A percentile compares a stretch with the other conserved stretches of the same genome.
phyloP scores from a whole-genome alignment of 306 rosid genomes.

The Dryas drummondii region DNA sequence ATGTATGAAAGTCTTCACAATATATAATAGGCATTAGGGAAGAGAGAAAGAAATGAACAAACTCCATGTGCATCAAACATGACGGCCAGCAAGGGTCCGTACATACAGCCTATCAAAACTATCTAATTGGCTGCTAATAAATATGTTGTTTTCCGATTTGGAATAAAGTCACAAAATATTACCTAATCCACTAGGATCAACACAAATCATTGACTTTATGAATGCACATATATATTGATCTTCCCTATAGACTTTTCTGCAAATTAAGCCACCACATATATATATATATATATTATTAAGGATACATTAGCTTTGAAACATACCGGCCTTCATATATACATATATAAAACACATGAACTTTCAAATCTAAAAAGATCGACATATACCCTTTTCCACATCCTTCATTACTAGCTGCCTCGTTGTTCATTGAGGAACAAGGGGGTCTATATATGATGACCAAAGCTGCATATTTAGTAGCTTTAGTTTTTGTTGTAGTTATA shows the following conservation, averaged over 20 bases:
- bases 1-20: not conserved
- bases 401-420: not conserved
- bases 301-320: no score
- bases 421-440: no score
- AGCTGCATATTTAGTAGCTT: conserved; percentile 4
- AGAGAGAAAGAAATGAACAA: not conserved
- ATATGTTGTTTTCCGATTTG: not conserved
- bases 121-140: not conserved
- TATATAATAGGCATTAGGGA: not conserved
- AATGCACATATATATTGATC: not conserved
- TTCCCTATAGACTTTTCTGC: not conserved
- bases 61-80: not conserved
- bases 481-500: not conserved
- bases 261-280: no score
- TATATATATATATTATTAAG: no score
- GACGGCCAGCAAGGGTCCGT: not conserved
- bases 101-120: not conserved
- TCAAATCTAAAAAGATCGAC: not conserved
- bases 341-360: not conserved
- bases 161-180: not conserved
- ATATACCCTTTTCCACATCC: not conserved
- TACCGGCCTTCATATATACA: not conserved
- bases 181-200: conserved; percentile 6
- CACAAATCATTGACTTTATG: conserved; percentile 1
- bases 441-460: not conserved